phyloP scores from a whole-genome alignment of 2,329 filamentous ascomycete species.

The Phoma sp. region DNA sequence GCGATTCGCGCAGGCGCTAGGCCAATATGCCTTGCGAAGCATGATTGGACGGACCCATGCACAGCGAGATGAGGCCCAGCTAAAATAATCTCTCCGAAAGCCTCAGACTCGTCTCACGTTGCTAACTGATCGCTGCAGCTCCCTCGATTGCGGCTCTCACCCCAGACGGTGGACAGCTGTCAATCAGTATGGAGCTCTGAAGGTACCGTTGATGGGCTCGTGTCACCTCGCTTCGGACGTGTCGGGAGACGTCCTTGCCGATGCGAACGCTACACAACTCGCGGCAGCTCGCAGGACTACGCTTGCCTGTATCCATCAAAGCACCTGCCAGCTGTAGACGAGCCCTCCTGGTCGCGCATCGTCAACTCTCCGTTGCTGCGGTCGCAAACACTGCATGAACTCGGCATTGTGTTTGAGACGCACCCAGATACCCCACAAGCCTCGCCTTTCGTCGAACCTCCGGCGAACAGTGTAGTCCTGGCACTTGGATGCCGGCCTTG shows the following conservation, averaged over 20 bases:
- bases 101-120: slow-evolving; percentile 25
- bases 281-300: slow-evolving; percentile 13
- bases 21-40: slow-evolving; percentile 9
- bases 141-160: slow-evolving; percentile 17
- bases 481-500: not conserved
- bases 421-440: not conserved
- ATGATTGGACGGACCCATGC: slow-evolving; percentile 36
- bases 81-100: slow-evolving; percentile 37
- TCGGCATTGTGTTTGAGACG: slow-evolving; percentile 8
- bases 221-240: slow-evolving; percentile 16
- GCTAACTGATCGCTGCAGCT: slow-evolving; percentile 9
- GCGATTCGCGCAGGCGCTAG: slow-evolving; percentile 26
- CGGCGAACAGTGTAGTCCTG: not conserved
- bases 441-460: not conserved
- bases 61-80: slow-evolving; percentile 38
- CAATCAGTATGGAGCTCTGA: not conserved
- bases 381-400: slow-evolving; percentile 8
- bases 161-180: slow-evolving; percentile 10
- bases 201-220: slow-evolving; percentile 3
- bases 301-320: slow-evolving; percentile 14
- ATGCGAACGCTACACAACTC: slow-evolving; percentile 18
- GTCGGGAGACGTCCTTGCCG: slow-evolving; percentile 22
- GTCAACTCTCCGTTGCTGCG: not conserved
- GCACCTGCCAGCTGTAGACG: slow-evolving; percentile 12
- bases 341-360: not conserved